Evolutionary conservation across 176 grass and related monocot species (phyloP).

Genomic region (Eremochloa ophiuroides): DNA sequence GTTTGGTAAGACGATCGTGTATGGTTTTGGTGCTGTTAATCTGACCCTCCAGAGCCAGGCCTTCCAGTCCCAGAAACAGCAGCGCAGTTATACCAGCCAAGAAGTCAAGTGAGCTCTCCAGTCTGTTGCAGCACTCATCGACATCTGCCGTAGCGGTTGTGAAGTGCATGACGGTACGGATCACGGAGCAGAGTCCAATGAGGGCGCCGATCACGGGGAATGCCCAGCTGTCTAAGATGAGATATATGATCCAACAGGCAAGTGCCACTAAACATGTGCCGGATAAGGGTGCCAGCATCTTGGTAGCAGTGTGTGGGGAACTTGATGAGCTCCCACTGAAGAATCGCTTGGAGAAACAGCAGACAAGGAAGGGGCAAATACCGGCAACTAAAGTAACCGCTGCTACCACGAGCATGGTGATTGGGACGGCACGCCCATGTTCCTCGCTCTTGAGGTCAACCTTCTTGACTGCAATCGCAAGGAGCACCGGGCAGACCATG

Average conservation of each 20-base stretch:
- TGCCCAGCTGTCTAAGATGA: neutral
- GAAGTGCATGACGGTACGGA: neutral
- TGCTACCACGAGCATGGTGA: neutral
- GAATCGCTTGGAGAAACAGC: neutral
- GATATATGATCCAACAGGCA: neutral
- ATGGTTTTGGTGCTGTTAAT: neutral
- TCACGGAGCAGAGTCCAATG: neutral
- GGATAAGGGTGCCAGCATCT: neutral
- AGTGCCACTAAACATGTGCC: neutral
- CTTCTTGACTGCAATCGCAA: neutral
- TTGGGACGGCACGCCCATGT: neutral
- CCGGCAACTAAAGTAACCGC: neutral
- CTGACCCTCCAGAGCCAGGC: conserved; percentile 10
- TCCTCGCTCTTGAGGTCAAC: neutral
- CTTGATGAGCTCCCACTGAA: neutral
- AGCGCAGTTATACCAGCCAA: neutral
- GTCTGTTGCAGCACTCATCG: neutral
- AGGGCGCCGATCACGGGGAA: neutral
- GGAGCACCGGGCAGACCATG: conserved; percentile 19
- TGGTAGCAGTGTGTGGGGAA: neutral
- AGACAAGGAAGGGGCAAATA: neutral
- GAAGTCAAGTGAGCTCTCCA: conserved; percentile 2
- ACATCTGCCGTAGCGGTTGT: neutral
- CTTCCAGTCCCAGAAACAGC: conserved; percentile 8
- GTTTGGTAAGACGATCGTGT: neutral